These are phyloP conservation scores for Adansonia gregorii DNA, from an alignment of 441 rosid species.

Conservation along the genomic window DNA sequence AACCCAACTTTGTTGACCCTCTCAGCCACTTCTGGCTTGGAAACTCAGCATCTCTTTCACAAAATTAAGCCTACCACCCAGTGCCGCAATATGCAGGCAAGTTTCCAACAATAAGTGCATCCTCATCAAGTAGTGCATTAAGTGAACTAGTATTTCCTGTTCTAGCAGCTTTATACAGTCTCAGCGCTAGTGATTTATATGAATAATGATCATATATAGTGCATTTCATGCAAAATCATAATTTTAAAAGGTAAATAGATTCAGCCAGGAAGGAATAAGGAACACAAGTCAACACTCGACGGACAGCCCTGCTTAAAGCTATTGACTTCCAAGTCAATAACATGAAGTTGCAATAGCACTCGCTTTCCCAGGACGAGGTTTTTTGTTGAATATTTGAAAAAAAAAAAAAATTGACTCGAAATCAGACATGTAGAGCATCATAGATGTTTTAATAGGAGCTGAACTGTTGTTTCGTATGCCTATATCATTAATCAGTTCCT, in stretches of 20 bases:
- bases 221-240: background rate
- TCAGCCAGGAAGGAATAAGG: background rate
- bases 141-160: background rate
- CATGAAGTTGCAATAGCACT: background rate
- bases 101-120: background rate
- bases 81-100: too few relatives aligned
- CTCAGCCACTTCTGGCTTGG: too few relatives aligned
- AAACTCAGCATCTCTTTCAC: too few relatives aligned
- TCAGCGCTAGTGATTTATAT: background rate
- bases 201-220: background rate
- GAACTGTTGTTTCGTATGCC: too few relatives aligned
- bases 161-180: background rate
- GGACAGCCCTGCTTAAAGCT: background rate
- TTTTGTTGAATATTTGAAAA: too few relatives aligned
- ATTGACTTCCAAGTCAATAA: background rate
- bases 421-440: too few relatives aligned
- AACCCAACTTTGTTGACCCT: too few relatives aligned
- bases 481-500: too few relatives aligned
- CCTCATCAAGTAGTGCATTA: background rate
- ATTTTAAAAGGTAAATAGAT: background rate
- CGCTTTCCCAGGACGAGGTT: background rate
- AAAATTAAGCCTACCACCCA: too few relatives aligned
- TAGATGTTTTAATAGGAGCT: too few relatives aligned
- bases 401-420: too few relatives aligned
- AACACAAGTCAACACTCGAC: background rate